These are phyloP conservation scores for Dioscorea dumetorum DNA, from an alignment of 106 monocot species.

Conservation along the genomic window DNA sequence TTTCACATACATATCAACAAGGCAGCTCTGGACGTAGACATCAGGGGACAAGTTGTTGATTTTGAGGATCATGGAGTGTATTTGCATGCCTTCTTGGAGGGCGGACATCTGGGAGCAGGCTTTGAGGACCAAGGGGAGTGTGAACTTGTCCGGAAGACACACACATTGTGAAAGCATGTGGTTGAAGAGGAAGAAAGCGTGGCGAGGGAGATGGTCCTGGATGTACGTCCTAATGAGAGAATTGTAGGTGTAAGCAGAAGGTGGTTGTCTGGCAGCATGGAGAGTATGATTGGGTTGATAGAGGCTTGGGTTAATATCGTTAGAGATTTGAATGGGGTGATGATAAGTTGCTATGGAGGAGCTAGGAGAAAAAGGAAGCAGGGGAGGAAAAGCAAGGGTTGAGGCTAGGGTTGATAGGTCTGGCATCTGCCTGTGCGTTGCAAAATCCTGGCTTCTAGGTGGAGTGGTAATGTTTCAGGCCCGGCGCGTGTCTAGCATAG, in stretches of 20 bases:
- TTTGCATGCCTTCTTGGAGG: constrained; percentile 14
- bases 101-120: constrained; percentile 26
- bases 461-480: no score
- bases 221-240: constrained; percentile 13
- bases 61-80: constrained; percentile 22
- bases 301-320: neutral
- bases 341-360: neutral
- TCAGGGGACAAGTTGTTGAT: neutral
- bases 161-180: neutral
- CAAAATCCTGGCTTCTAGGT: no score
- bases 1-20: constrained; percentile 20
- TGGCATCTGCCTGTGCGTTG: no score
- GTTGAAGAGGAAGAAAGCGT: constrained; percentile 9
- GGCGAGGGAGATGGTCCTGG: neutral
- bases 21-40: constrained; percentile 10
- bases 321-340: neutral
- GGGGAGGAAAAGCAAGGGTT: neutral
- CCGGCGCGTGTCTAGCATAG: no score
- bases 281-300: neutral
- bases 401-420: no score
- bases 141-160: constrained; percentile 12
- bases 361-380: neutral
- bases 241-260: constrained; percentile 2
- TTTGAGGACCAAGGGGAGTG: constrained; percentile 19
- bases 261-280: neutral